Base-by-base conservation (phyloP, 2,329 filamentous ascomycete genomes). In the Colletotrichum tanaceti region DNA sequence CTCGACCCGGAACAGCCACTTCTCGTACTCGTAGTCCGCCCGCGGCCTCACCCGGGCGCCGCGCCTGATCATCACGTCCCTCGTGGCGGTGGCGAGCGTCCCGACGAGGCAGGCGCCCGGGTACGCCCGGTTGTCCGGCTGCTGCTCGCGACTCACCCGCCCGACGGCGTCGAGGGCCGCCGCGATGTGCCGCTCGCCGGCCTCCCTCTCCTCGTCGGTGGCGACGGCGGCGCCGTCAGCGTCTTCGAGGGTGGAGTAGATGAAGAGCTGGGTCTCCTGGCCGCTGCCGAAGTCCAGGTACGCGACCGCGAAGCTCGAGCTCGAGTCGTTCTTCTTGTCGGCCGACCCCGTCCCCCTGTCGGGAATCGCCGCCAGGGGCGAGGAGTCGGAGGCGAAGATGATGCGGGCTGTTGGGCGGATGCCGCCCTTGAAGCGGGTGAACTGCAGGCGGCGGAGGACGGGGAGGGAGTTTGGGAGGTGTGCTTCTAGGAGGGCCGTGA, bases 211-310 rank as follows among this genome's bases (percentile, higher is more conserved):
- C 0, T 72, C 72, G 0, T 64, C 61, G 4, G 69, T 35, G 4
- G 41, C 3, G 28, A 71, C 47, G 9, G 52, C 46, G 1, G 70
- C n/a, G n/a, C n/a, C n/a, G n/a, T n/a, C n/a, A n/a, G n/a, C 61
- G 64, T 79, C 77, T 68, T 89, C 85, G 3, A 86, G 73, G 0
- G 84, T 85, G 1, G 82, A 83, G 75, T 89, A 92, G 1, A 92
- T 73, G 85, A 87, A 91, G 38, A 88, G 79, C 70, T 91, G 86
- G 0, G 90, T 92, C 74, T 91, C 89, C 0, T 87, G 88, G 0
- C 84, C 82, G 62, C 82, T 82, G 4, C 85, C 85, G 22, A 89
- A 81, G 75, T 93, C 90, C 6, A 90, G 74, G 73, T 89, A 91
- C 0, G 86, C 87, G 0, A 85, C 86, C 0, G 85, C 83, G 74